A percentile compares a stretch with the other conserved stretches of the same genome.
phyloP scores from a whole-genome alignment of 257 asterid species.

The Nicotiana sylvestris region DNA sequence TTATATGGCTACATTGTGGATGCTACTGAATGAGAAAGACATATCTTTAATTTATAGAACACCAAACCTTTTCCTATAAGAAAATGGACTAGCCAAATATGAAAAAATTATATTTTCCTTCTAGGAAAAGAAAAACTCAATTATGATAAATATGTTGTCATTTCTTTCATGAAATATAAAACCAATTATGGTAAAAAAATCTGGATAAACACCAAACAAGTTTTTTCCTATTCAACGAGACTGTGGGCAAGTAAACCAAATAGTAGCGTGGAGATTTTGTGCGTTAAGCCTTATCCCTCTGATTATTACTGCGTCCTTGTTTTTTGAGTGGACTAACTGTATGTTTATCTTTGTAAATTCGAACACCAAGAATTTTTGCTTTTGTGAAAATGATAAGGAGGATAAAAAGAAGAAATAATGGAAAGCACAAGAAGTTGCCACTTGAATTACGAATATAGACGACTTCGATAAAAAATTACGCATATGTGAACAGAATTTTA shows the following conservation, averaged over 20 bases:
- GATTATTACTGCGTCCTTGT: neutral
- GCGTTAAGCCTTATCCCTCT: neutral
- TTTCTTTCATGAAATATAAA: too few relatives aligned
- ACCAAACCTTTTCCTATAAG: too few relatives aligned
- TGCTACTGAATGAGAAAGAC: too few relatives aligned
- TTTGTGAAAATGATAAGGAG: neutral
- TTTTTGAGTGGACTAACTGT: neutral
- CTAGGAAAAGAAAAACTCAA: too few relatives aligned
- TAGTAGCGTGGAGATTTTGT: neutral
- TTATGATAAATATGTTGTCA: too few relatives aligned
- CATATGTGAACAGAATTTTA: neutral
- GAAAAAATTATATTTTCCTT: too few relatives aligned
- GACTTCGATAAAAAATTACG: neutral
- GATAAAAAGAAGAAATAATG: neutral
- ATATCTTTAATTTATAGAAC: too few relatives aligned
- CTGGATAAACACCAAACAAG: too few relatives aligned
- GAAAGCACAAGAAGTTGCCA: neutral
- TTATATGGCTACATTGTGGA: too few relatives aligned
- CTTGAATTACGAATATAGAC: neutral
- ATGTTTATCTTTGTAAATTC: neutral
- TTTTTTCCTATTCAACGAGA: neutral
- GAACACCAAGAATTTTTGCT: neutral
- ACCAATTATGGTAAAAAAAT: too few relatives aligned
- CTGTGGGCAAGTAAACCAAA: neutral
- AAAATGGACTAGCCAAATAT: too few relatives aligned